Conservation (phyloP, 805 yeast genomes). For the Pachysolen tannophilus region DNA sequence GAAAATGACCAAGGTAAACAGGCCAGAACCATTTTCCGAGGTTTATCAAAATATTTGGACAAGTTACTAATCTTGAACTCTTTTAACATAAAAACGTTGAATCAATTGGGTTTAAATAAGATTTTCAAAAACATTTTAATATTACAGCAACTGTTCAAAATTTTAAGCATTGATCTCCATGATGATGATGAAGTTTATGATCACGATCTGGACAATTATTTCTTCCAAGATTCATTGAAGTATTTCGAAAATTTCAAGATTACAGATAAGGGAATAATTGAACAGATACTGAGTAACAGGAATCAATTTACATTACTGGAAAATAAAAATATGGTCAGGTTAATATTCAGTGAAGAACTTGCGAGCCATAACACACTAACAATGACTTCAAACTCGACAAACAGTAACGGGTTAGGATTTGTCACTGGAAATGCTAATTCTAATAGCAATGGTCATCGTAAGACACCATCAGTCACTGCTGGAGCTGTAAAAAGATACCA, state of each 20-base stretch:
- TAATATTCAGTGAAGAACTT: slow-evolving; percentile 40
- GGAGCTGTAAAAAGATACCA: too few relatives aligned
- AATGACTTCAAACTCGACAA: too few relatives aligned
- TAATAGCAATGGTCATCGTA: too few relatives aligned
- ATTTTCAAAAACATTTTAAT: slow-evolving; percentile 55
- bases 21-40: slow-evolving; percentile 28
- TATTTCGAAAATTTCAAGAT: slow-evolving; percentile 50
- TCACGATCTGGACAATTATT: too few relatives aligned
- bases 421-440: too few relatives aligned
- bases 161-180: slow-evolving; percentile 33
- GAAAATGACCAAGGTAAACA: background rate
- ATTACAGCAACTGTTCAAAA: slow-evolving; percentile 53
- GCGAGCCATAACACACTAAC: too few relatives aligned
- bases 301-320: slow-evolving; percentile 35
- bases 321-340: slow-evolving; percentile 40
- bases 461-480: too few relatives aligned
- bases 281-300: slow-evolving; percentile 26
- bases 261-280: slow-evolving; percentile 39
- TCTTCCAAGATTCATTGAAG: too few relatives aligned
- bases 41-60: slow-evolving; percentile 45
- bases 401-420: too few relatives aligned
- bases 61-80: slow-evolving; percentile 45
- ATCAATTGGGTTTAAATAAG: slow-evolving; percentile 46
- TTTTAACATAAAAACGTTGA: slow-evolving; percentile 38
- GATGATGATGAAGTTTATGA: slow-evolving; percentile 43